Evolutionary conservation across 805 yeast species (phyloP).

Genomic region (Wickerhamomyces alni): DNA sequence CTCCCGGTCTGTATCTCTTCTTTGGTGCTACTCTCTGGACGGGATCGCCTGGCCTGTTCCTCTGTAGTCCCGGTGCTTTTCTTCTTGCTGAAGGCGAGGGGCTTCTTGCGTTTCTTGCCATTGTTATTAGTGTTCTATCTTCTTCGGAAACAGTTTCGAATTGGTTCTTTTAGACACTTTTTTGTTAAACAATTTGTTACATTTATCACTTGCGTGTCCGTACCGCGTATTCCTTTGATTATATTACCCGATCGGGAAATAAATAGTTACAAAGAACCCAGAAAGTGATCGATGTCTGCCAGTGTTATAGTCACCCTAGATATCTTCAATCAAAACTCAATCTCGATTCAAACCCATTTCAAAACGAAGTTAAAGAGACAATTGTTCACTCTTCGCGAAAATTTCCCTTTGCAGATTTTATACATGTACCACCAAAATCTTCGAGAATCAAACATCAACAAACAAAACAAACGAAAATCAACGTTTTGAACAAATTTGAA

Average conservation of each 20-base stretch:
- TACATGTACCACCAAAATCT: too few relatives aligned
- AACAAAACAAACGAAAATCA: not conserved
- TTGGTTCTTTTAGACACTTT: not conserved
- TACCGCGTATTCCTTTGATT: not conserved
- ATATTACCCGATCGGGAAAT: not conserved
- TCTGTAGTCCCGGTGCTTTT: slow-evolving; percentile 30
- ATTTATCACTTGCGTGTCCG: not conserved
- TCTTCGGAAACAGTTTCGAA: not conserved
- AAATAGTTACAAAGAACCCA: too few relatives aligned
- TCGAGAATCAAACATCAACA: not conserved
- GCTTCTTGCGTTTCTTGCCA: slow-evolving; percentile 11
- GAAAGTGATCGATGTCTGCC: too few relatives aligned
- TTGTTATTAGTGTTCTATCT: not conserved
- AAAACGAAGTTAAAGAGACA: too few relatives aligned
- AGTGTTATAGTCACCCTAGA: too few relatives aligned
- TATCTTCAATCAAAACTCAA: too few relatives aligned
- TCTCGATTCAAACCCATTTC: too few relatives aligned
- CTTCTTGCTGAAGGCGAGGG: slow-evolving; percentile 12
- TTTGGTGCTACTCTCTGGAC: slow-evolving; percentile 26
- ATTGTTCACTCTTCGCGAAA: too few relatives aligned
- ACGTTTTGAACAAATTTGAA: too few relatives aligned
- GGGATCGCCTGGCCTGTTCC: slow-evolving; percentile 54
- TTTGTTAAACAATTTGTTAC: not conserved
- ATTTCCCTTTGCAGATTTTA: too few relatives aligned
- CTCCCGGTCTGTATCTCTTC: slow-evolving; percentile 55